Conservation (phyloP, 73 alveolate genomes). For the Paramecium caudatum region DNA sequence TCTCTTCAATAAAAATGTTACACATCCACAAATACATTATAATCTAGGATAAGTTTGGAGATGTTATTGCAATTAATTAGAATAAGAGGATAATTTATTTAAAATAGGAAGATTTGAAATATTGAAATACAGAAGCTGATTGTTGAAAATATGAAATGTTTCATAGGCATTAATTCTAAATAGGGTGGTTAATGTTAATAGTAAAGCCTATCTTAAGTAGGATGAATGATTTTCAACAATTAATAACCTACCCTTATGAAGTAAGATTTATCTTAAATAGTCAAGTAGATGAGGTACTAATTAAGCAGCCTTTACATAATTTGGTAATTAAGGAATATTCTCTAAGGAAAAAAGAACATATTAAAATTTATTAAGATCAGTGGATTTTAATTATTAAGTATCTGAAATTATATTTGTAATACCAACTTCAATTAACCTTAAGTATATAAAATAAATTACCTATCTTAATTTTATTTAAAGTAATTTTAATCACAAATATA, state of each 20-base stretch:
- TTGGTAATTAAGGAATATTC: slow-evolving; percentile 75
- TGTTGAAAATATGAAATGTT: slow-evolving; percentile 82
- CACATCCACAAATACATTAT: slow-evolving; percentile 88
- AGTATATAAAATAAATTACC: background rate
- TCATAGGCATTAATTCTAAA: slow-evolving; percentile 93
- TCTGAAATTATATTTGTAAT: slow-evolving; percentile 89
- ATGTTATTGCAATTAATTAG: slow-evolving; percentile 66
- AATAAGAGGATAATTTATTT: slow-evolving; percentile 64
- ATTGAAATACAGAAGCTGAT: background rate
- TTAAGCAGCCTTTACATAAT: slow-evolving; percentile 74
- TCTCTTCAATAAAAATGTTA: slow-evolving; percentile 80
- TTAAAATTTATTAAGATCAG: slow-evolving; percentile 80
- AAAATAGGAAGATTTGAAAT: background rate
- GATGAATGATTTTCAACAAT: slow-evolving; percentile 93
- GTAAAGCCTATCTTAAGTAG: slow-evolving; percentile 85
- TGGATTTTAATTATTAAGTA: slow-evolving; percentile 73
- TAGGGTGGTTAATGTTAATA: slow-evolving; percentile 86
- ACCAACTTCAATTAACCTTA: slow-evolving; percentile 77
- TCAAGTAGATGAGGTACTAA: slow-evolving; percentile 89
- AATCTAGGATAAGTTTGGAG: slow-evolving; percentile 84
- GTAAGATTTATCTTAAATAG: slow-evolving; percentile 87
- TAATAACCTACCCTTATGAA: slow-evolving; percentile 92
- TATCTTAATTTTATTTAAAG: slow-evolving; percentile 70
- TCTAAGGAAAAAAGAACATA: slow-evolving; percentile 78
- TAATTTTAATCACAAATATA: slow-evolving; percentile 71